Base-by-base conservation (phyloP, 805 yeast species). In the Yarrowia bubula region DNA sequence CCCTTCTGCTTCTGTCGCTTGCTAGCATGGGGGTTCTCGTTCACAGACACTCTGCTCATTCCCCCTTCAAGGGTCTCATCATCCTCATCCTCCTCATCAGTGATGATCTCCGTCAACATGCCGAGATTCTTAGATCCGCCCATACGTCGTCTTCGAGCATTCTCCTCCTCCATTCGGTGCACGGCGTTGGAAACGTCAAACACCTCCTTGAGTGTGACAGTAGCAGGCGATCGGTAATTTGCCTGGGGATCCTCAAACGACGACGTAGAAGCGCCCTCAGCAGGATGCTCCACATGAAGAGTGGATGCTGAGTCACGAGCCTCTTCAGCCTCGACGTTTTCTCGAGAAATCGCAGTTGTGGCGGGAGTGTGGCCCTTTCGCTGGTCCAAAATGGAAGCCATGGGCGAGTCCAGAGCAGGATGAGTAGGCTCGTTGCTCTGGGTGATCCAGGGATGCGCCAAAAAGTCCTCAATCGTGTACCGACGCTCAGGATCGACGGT, bases 161-260 rank as follows among this genome's bases (percentile, higher is more conserved):
- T 73, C 64, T 88, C 92, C 72, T 86, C 89, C 61, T 88, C 91
- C 78, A 83, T 82, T 71, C 96, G 85, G 72, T 90, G 93, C 15
- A 90, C 91, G 6, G 96, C 96, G 60, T 90, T 88, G 33, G 92
- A 86, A 8, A 90, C 85, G 71, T 90, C 96, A 74, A 90, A 90
- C 11, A 92, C 96, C 71, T 90, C 96, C 69, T 90, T 85, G 75
- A 90, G 81, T 0, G 91, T 90, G 57, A 86, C 88, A 0, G 92
- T 91, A 2, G 90, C 91, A 2, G 79, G 79, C 14, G 80, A 74
- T 17, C 75, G 73, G 51, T 67, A 64, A 15, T 51, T 43, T 13
- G 50, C 55, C 17, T 63, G 58, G 38, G 44, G 44, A 31, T 68
- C 68, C 28, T 68, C 66, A n/a, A 57, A 62, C 50, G 64, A 58